phyloP scores from a whole-genome alignment of 768 basidiomycete species.

The Kwoniella sp. region DNA sequence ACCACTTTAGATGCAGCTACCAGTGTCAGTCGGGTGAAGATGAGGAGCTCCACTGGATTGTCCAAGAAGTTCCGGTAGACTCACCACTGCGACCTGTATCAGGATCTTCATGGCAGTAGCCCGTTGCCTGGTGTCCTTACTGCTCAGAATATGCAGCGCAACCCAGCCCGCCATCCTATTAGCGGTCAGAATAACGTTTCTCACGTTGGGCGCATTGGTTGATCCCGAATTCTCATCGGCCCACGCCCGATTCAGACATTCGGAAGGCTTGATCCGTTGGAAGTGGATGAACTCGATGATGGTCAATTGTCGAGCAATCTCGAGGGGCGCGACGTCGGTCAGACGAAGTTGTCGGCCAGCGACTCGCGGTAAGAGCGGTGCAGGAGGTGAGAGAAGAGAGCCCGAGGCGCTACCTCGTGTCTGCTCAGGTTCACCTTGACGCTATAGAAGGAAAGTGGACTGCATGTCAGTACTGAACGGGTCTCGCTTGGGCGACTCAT shows the following conservation, averaged over 20 bases:
- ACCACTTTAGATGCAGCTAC: too few relatives aligned
- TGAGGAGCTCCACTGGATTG: too few relatives aligned
- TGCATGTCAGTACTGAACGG: neutral
- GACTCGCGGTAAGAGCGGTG: slow-evolving; percentile 45
- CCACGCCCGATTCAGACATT: slow-evolving; percentile 77
- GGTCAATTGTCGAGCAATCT: slow-evolving; percentile 89
- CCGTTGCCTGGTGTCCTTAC: slow-evolving; percentile 79
- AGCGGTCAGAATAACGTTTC: slow-evolving; percentile 80
- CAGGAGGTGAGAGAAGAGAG: slow-evolving; percentile 43
- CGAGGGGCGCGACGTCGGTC: slow-evolving; percentile 81
- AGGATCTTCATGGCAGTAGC: slow-evolving; percentile 83
- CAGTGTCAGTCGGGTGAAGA: neutral
- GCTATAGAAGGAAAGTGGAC: slow-evolving; percentile 7
- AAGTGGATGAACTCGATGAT: slow-evolving; percentile 85
- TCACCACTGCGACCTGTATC: slow-evolving; percentile 69
- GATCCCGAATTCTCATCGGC: slow-evolving; percentile 65
- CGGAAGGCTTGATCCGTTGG: slow-evolving; percentile 82
- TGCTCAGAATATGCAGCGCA: slow-evolving; percentile 84
- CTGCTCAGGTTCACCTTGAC: slow-evolving; percentile 33
- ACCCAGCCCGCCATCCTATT: slow-evolving; percentile 69
- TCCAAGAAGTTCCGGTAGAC: neutral
- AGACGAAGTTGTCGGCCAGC: slow-evolving; percentile 63
- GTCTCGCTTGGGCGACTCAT: too few relatives aligned
- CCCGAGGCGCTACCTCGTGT: slow-evolving; percentile 41
- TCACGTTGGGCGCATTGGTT: slow-evolving; percentile 67